phyloP scores from a whole-genome alignment of 805 yeast species.

The Starmera dryadoides region DNA sequence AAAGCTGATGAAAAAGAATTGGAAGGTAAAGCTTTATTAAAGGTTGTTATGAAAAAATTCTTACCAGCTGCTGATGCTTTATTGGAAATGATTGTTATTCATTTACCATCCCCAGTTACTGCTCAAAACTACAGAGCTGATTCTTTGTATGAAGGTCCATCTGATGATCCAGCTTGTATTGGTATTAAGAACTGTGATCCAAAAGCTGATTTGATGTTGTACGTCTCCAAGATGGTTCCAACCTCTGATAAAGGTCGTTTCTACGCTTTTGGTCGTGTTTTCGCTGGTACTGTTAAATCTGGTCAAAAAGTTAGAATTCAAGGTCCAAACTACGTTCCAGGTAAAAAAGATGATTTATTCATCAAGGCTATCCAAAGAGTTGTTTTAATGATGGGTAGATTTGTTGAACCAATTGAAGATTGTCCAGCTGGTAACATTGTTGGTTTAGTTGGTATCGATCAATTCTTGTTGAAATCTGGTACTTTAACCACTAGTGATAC shows the following conservation, averaged over 20 bases:
- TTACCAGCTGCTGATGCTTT: constrained; percentile 99
- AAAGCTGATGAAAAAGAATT: constrained; percentile 97
- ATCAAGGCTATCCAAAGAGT: constrained; percentile 97
- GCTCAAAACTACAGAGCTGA: constrained; percentile 99
- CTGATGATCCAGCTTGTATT: constrained; percentile 81
- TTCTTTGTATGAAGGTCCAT: constrained; percentile 98
- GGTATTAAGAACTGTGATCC: constrained; percentile 99
- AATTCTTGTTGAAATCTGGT: constrained; percentile 99
- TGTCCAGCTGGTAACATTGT: constrained; percentile 99
- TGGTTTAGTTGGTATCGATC: constrained; percentile 99
- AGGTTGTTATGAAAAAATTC: constrained; percentile 99
- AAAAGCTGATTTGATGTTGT: constrained; percentile 94
- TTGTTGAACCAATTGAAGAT: constrained; percentile 96
- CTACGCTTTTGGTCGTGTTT: constrained; percentile 99
- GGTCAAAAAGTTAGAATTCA: constrained; percentile 99
- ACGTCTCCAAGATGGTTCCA: constrained; percentile 99
- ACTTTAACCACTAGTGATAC: constrained; percentile 94
- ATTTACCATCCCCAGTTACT: constrained; percentile 99
- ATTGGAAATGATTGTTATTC: constrained; percentile 96
- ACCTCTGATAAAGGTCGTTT: constrained; percentile 99
- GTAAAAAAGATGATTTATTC: constrained; percentile 97
- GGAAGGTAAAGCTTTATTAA: constrained; percentile 97
- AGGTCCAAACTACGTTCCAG: constrained; percentile 99
- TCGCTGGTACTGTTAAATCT: constrained; percentile 98
- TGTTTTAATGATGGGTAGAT: constrained; percentile 99